Evolutionary conservation across 352 stramenopile species (phyloP).

Genomic region (Thalassiosira hispida): DNA sequence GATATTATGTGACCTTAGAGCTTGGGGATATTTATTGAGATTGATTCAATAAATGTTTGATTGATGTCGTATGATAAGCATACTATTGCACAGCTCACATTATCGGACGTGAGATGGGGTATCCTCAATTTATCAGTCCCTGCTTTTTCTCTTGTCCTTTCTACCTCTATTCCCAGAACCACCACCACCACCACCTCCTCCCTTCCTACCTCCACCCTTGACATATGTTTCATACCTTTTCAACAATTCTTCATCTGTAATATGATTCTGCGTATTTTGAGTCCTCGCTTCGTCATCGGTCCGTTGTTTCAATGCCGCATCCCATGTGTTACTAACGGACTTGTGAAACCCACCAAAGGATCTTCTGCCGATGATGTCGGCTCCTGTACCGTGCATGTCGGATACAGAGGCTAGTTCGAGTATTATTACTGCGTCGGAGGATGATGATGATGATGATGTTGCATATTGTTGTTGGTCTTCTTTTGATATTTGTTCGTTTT

Average conservation of each 20-base stretch:
- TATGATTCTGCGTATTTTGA: slow-evolving; percentile 49
- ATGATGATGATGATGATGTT: too few species aligned
- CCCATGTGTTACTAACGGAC: slow-evolving; percentile 63
- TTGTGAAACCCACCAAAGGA: slow-evolving; percentile 78
- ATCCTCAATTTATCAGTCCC: slow-evolving; percentile 10
- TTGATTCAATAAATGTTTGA: too few species aligned
- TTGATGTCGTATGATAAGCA: too few species aligned
- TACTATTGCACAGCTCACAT: too few species aligned
- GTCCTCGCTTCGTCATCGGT: slow-evolving; percentile 25
- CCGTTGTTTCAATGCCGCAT: slow-evolving; percentile 43
- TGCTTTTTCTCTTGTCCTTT: slow-evolving; percentile 49
- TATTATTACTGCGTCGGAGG: slow-evolving; percentile 33
- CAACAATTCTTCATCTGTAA: slow-evolving; percentile 79
- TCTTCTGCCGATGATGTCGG: slow-evolving; percentile 69
- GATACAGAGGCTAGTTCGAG: slow-evolving; percentile 44
- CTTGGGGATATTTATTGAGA: too few species aligned
- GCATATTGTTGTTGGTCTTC: too few species aligned
- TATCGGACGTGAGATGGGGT: neutral
- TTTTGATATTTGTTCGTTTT: slow-evolving; percentile 37
- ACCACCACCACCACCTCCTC: too few species aligned
- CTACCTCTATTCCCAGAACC: slow-evolving; percentile 10
- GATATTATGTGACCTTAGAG: too few species aligned
- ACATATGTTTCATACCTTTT: slow-evolving; percentile 71
- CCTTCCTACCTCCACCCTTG: too few species aligned
- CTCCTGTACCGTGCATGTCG: slow-evolving; percentile 72